A percentile compares a stretch with the other conserved stretches of the same genome.
phyloP scores from a whole-genome alignment of 176 grass and related monocot genomes.

The Rhynchospora breviuscula region DNA sequence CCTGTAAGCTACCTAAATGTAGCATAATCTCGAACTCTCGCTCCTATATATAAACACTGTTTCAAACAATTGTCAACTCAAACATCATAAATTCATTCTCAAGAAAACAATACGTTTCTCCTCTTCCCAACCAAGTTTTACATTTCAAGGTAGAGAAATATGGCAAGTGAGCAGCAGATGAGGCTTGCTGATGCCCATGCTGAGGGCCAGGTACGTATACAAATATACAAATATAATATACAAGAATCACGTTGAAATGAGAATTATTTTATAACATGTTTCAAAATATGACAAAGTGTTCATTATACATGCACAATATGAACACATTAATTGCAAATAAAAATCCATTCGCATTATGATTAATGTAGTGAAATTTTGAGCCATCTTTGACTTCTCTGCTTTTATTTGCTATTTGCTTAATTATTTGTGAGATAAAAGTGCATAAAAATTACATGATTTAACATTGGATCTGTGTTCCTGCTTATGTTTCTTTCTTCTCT shows the following conservation, averaged over 20 bases:
- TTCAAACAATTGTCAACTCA: neutral
- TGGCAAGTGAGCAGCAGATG: conserved; percentile 14
- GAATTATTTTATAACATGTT: neutral
- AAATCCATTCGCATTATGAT: neutral
- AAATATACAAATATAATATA: neutral
- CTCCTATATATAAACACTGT: conserved; percentile 17
- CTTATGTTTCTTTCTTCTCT: neutral
- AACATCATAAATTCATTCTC: neutral
- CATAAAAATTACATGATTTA: neutral
- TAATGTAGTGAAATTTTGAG: neutral
- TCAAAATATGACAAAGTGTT: neutral
- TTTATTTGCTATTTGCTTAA: neutral
- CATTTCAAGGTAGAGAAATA: conserved; percentile 14
- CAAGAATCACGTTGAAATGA: neutral
- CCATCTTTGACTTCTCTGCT: neutral
- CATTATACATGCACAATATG: neutral
- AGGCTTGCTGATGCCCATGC: conserved; percentile 7
- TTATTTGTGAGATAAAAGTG: neutral
- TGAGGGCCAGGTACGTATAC: conserved; percentile 5
- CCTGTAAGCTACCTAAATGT: conserved; percentile 12
- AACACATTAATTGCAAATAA: neutral
- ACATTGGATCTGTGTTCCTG: neutral
- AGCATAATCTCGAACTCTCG: neutral
- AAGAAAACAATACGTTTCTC: neutral
- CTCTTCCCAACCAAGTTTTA: neutral